Evolutionary conservation across 768 basidiomycete species (phyloP).

Genomic region (Pisolithus albus): DNA sequence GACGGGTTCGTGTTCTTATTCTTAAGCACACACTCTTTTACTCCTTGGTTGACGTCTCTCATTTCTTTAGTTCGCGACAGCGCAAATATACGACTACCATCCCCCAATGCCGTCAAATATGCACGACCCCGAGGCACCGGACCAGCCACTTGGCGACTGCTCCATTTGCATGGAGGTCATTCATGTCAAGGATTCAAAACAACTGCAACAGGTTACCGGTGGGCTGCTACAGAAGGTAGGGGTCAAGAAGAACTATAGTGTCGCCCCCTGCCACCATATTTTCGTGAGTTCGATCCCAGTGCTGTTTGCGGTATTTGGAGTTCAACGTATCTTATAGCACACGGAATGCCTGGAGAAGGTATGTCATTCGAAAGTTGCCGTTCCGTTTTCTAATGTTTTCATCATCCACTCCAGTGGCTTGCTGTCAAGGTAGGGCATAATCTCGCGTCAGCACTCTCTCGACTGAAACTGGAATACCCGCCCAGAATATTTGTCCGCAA

Average conservation of each 20-base stretch:
- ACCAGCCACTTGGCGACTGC: constrained; percentile 77
- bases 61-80: constrained; percentile 44
- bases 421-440: constrained; percentile 53
- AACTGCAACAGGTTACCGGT: constrained; percentile 28
- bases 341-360: constrained; percentile 82
- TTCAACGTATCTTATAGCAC: constrained; percentile 42
- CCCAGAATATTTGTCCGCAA: constrained; percentile 85
- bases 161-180: constrained; percentile 93
- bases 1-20: constrained; percentile 39
- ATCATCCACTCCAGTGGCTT: constrained; percentile 46
- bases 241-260: constrained; percentile 63
- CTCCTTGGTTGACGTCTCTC: neutral
- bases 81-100: constrained; percentile 78
- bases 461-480: neutral
- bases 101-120: constrained; percentile 54
- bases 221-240: constrained; percentile 33
- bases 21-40: neutral
- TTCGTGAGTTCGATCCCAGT: constrained; percentile 49
- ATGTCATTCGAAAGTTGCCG: constrained; percentile 12
- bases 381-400: neutral
- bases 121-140: constrained; percentile 68
- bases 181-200: constrained; percentile 39
- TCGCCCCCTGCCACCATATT: constrained; percentile 85
- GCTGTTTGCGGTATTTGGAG: neutral
- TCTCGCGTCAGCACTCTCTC: neutral